Conservation (phyloP, 2,329 filamentous ascomycete species). For the Zymoseptoria pseudotritici region DNA sequence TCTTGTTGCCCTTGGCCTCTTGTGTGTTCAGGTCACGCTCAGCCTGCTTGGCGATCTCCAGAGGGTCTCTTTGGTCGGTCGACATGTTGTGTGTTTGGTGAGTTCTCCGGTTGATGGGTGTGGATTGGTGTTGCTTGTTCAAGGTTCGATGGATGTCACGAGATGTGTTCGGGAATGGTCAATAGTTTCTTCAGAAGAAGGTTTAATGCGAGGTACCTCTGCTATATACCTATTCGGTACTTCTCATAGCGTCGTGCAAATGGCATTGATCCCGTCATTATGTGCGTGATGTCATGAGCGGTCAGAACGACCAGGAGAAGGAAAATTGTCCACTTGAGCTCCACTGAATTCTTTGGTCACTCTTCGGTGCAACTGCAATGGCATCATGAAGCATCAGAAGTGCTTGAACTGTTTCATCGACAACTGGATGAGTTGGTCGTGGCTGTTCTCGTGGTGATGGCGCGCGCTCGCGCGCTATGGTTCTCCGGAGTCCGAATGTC, state of each 20-base stretch:
- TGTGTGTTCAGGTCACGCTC: slow-evolving; percentile 43
- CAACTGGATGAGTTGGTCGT: neutral
- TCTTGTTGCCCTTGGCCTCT: slow-evolving; percentile 26
- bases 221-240: neutral
- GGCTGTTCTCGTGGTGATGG: neutral
- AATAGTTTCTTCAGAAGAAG: neutral
- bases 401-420: neutral
- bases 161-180: neutral
- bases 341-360: neutral
- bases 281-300: neutral
- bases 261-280: neutral
- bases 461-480: neutral
- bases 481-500: too few species aligned
- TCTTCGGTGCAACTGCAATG: neutral
- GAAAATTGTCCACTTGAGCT: neutral
- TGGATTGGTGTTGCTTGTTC: neutral
- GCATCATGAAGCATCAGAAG: neutral
- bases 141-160: neutral
- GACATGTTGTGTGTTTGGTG: neutral
- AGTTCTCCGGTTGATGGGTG: neutral
- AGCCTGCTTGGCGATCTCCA: slow-evolving; percentile 40
- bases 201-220: neutral
- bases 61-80: slow-evolving; percentile 25
- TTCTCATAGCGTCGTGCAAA: neutral
- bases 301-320: neutral